phyloP scores from a whole-genome alignment of 2,329 filamentous ascomycete species.

The Leptosphaerulina australis region DNA sequence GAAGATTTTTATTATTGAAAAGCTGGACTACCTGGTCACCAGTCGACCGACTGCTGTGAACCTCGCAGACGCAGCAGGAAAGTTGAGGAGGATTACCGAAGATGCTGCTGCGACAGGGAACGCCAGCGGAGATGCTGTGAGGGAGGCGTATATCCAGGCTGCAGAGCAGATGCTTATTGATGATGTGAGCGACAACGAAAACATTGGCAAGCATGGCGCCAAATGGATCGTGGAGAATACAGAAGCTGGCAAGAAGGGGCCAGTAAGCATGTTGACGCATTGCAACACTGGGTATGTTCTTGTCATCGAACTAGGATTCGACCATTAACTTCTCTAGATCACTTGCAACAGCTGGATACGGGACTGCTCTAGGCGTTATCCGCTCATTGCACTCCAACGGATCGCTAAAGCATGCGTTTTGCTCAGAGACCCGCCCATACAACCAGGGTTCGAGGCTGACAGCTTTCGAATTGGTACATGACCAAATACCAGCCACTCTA shows the following conservation, averaged over 20 bases:
- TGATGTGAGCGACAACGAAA: constrained; percentile 85
- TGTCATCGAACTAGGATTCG: too few species aligned
- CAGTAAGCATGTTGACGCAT: constrained; percentile 88
- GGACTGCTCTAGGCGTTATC: constrained; percentile 92
- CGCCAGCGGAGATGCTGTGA: constrained; percentile 61
- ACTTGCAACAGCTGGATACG: constrained; percentile 95
- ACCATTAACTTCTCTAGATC: constrained; percentile 61
- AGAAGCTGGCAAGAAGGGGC: constrained; percentile 57
- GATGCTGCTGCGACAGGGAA: constrained; percentile 52
- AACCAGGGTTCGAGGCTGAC: constrained; percentile 96
- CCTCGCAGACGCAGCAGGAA: constrained; percentile 83
- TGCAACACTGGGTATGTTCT: constrained; percentile 84
- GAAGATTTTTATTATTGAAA: constrained; percentile 70
- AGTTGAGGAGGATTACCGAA: constrained; percentile 71
- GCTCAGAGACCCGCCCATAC: constrained; percentile 95
- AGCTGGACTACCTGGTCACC: constrained; percentile 83
- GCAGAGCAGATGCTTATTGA: constrained; percentile 87
- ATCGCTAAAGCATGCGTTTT: constrained; percentile 82
- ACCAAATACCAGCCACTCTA: constrained; percentile 86
- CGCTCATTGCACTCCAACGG: constrained; percentile 73
- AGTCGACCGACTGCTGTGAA: constrained; percentile 96
- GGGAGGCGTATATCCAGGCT: constrained; percentile 73
- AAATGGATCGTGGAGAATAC: constrained; percentile 75
- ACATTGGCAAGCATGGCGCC: constrained; percentile 82
- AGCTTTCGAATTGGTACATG: constrained; percentile 94